Base-by-base conservation (phyloP, 1,284 basidiomycete species). In the Phellopilus nigrolimitatus region DNA sequence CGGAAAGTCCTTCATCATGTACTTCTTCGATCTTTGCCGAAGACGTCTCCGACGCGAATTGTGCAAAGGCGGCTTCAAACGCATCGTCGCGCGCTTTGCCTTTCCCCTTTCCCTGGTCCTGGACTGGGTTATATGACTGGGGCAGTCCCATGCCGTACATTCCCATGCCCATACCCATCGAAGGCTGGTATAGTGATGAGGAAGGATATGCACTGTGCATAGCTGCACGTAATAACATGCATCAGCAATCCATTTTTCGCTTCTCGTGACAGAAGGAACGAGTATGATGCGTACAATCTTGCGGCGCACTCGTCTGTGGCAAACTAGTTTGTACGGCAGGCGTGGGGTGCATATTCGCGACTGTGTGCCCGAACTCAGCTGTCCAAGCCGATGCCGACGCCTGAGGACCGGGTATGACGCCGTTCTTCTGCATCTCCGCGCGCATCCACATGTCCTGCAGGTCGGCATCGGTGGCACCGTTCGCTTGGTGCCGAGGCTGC, bases 21-120 rank as follows among this genome's bases (percentile, higher is more conserved):
- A 83, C 66, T 63, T 84, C 82, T 24, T 75, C 79, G 12, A 84
- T 78, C 31, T 71, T 64, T 6, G 79, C 73, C 24, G 68, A 70
- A 22, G 75, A 70, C 22, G 66, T 60, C 15, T 82, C 62, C 7
- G 78, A 78, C 12, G 74, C 68, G 3, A 75, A 71, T 60, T 84
- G 74, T 13, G 79, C 80, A 65, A 91, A 87, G 1, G 86, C 88
- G 24, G 80, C 80, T 59, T 88, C 87, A 60, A 88, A 91, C 65
- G 89, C 88, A 4, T 76, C 82, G 58, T 86, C 86, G 58, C 74
- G 80, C 55, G 73, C 78, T 64, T 84, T 91, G 15, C 82, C 86
- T 67, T 86, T 91, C 49, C 80, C 87, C 66, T 78, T 82, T 22
- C 64, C 68, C 58, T 69, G 59, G 49, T 47, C 67, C 65, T 54